Evolutionary conservation across 1,284 basidiomycete genomes (phyloP).

Genomic region (Apiotrichum brassicae): DNA sequence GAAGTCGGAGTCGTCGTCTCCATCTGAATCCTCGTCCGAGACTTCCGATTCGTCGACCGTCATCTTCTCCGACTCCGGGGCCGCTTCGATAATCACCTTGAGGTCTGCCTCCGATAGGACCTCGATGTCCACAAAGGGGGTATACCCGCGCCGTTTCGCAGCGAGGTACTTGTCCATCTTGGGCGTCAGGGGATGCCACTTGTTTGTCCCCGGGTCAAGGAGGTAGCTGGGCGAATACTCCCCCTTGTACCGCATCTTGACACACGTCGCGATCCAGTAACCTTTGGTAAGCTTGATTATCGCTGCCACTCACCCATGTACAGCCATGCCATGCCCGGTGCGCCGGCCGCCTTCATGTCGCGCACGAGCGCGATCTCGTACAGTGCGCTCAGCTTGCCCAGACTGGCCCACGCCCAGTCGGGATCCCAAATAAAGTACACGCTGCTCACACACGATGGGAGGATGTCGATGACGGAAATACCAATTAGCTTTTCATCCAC

Average conservation of each 20-base stretch:
- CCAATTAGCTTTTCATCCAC: conserved; percentile 77
- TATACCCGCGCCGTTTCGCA: conserved; percentile 48
- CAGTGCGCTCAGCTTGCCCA: conserved; percentile 87
- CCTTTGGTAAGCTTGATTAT: conserved; percentile 51
- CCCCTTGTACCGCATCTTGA: conserved; percentile 95
- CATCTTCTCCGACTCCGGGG: background rate
- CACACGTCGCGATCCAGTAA: conserved; percentile 84
- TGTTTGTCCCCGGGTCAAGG: conserved; percentile 76
- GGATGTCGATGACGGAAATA: conserved; percentile 82
- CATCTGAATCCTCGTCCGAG: background rate
- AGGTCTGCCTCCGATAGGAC: background rate
- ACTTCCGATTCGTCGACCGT: conserved; percentile 10
- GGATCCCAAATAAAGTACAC: conserved; percentile 95
- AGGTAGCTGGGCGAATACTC: conserved; percentile 84
- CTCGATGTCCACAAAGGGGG: conserved; percentile 30
- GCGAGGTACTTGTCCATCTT: conserved; percentile 62
- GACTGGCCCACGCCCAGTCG: conserved; percentile 56
- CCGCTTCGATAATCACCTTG: background rate
- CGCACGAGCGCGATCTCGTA: conserved; percentile 65
- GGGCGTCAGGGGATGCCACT: conserved; percentile 63
- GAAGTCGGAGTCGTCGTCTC: too few relatives aligned
- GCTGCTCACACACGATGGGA: conserved; percentile 82
- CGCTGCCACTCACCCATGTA: conserved; percentile 66
- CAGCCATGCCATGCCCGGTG: conserved; percentile 56
- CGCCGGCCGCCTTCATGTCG: conserved; percentile 68